These are phyloP conservation scores for Wallacemonas sp. DNA, from an alignment of 208 protist genomes.

Conservation along the genomic window DNA sequence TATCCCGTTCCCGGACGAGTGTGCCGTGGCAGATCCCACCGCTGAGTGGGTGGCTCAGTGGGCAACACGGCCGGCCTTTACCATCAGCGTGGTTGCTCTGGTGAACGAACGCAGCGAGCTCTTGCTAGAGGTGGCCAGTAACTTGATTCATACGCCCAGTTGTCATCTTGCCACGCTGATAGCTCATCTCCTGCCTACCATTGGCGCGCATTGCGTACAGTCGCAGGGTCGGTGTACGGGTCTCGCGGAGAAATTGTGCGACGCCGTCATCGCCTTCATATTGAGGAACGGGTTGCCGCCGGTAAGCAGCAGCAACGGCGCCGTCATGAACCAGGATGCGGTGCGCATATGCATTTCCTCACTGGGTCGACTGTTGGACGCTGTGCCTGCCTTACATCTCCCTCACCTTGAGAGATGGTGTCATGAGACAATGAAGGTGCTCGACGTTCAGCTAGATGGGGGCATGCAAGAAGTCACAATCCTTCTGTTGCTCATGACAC, in stretches of 20 bases:
- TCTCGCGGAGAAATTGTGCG: conserved; percentile 21
- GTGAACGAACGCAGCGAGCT: conserved; percentile 8
- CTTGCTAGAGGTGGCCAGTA: background rate
- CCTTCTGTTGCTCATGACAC: background rate
- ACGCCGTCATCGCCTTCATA: conserved; percentile 17
- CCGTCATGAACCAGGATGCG: background rate
- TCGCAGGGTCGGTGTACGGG: too few species aligned
- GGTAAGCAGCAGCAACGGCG: background rate
- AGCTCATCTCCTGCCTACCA: conserved; percentile 18
- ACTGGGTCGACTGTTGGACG: background rate
- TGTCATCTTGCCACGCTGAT: conserved; percentile 18
- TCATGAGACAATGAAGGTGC: background rate
- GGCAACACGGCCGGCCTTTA: conserved; percentile 33
- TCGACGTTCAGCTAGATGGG: conserved; percentile 3
- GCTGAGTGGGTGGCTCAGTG: conserved; percentile 47
- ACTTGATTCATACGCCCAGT: conserved; percentile 3
- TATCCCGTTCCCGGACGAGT: conserved; percentile 23
- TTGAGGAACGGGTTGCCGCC: background rate
- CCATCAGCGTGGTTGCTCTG: conserved; percentile 18
- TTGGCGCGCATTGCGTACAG: too few species aligned
- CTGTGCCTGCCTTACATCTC: background rate
- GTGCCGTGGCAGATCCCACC: conserved; percentile 34
- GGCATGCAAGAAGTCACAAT: background rate
- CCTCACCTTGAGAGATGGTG: background rate
- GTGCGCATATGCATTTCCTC: background rate